phyloP scores from a whole-genome alignment of 2,329 filamentous ascomycete genomes.

The Pseudopithomyces chartarum region DNA sequence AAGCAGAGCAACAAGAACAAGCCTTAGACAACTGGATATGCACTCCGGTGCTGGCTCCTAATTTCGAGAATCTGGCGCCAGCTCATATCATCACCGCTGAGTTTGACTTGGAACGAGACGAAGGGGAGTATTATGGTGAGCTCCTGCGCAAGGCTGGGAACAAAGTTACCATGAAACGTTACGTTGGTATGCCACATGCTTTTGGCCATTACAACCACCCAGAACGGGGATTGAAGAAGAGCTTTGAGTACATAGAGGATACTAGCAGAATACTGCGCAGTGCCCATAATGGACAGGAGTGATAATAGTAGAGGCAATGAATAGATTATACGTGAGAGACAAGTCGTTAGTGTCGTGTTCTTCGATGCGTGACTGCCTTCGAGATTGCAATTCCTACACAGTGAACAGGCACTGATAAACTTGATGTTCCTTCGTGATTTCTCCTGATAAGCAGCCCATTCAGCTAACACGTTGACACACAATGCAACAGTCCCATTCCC shows the following conservation, averaged over 20 bases:
- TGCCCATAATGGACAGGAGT: too few species aligned
- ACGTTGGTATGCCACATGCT: conserved; percentile 17
- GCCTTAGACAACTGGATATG: conserved; percentile 19
- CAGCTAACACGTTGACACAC: too few species aligned
- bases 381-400: too few species aligned
- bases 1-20: conserved; percentile 3
- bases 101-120: conserved; percentile 21
- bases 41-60: conserved; percentile 17
- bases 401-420: too few species aligned
- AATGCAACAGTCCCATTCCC: too few species aligned
- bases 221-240: conserved; percentile 15
- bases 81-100: conserved; percentile 21
- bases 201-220: conserved; percentile 19
- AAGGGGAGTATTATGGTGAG: conserved; percentile 17
- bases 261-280: conserved; percentile 12
- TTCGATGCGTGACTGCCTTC: too few species aligned
- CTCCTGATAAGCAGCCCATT: too few species aligned
- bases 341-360: too few species aligned
- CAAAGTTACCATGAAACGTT: conserved; percentile 15
- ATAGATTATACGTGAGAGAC: too few species aligned
- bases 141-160: conserved; percentile 13
- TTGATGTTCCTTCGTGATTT: too few species aligned
- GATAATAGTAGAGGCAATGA: too few species aligned
- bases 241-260: conserved; percentile 19
- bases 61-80: conserved; percentile 15